Base-by-base conservation (phyloP, 75 land plant genomes). In the Cryptomeria japonica region DNA sequence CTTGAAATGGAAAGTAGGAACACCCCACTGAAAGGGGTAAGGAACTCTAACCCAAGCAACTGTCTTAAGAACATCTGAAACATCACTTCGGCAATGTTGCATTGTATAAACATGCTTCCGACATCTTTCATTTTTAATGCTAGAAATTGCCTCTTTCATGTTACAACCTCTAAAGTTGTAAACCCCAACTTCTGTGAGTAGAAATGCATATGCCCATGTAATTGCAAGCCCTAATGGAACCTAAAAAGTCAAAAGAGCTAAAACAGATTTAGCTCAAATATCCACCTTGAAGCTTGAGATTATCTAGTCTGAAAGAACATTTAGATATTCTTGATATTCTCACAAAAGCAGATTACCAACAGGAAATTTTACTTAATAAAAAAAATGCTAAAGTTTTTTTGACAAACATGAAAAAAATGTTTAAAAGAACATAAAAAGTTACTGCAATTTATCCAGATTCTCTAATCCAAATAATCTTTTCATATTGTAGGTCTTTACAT, bases 21-120 rank as follows among this genome's bases (percentile, higher is more conserved):
- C 51, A 53, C 99, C 99, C 99, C 99, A 98, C 84, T 98, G 99
- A 37, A 98, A 90, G 38, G 99, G 99, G 88, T 96, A 97, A 8
- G 99, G 99, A 87, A 98, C 84, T 72, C 99, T 89, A 87, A 98
- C 89, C 99, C 99, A 98, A 13, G 95, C 88, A 68, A 94, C 90
- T 39, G 94, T 89, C 84, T 85, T 93, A 85, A 94, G 89, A 42
- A 96, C 99, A 91, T 91, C 91, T 6, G 99, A 97, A 83, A 86
- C 94, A 89, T 98, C 99, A 22, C 96, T 96, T 42, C 99, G 89
- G 88, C 99, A 98, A 73, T 94, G 93, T 28, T 90, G 90, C 99
- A 97, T 97, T 32, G 95, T 95, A 85, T 83, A 91, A 56, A 91
- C 89, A 88, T 93, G 97, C 84, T 70, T 90, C 89, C 89, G 88